Conservation (phyloP, 1,284 basidiomycete genomes). For the Fomitiporia mediterranea region DNA sequence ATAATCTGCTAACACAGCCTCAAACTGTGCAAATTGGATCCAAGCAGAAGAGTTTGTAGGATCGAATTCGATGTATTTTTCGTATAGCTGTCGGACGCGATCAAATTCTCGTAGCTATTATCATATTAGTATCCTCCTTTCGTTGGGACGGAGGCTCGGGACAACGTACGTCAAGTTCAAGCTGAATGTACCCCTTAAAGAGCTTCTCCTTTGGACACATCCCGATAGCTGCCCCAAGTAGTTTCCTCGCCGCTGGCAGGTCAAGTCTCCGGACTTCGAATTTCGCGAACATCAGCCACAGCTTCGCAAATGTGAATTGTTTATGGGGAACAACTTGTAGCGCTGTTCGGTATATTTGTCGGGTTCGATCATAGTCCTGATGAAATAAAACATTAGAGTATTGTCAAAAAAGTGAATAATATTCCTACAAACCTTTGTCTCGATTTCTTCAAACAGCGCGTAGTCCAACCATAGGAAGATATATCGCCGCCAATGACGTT, state of each 20-base stretch:
- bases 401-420: neutral
- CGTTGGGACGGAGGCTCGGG: too few species aligned
- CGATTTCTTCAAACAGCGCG: conserved; percentile 95
- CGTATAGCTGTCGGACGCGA: conserved; percentile 86
- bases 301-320: conserved; percentile 94
- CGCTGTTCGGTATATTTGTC: conserved; percentile 92
- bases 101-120: conserved; percentile 90
- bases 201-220: conserved; percentile 94
- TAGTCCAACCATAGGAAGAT: conserved; percentile 98
- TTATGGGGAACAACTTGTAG: conserved; percentile 91
- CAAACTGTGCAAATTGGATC: conserved; percentile 97
- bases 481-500: conserved; percentile 92
- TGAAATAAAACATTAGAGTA: conserved; percentile 14
- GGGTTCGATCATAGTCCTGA: conserved; percentile 77
- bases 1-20: conserved; percentile 89
- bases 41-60: conserved; percentile 87
- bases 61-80: conserved; percentile 93
- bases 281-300: conserved; percentile 87
- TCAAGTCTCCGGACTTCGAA: conserved; percentile 90
- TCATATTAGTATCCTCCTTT: conserved; percentile 19
- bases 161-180: conserved; percentile 78
- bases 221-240: conserved; percentile 88
- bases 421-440: conserved; percentile 63
- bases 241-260: conserved; percentile 81
- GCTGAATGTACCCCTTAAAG: conserved; percentile 91